Evolutionary conservation across 2,329 filamentous ascomycete genomes (phyloP), one percentile per base, ranked within the genome.

Genomic region (Aureobasidium mangrovei): DNA sequence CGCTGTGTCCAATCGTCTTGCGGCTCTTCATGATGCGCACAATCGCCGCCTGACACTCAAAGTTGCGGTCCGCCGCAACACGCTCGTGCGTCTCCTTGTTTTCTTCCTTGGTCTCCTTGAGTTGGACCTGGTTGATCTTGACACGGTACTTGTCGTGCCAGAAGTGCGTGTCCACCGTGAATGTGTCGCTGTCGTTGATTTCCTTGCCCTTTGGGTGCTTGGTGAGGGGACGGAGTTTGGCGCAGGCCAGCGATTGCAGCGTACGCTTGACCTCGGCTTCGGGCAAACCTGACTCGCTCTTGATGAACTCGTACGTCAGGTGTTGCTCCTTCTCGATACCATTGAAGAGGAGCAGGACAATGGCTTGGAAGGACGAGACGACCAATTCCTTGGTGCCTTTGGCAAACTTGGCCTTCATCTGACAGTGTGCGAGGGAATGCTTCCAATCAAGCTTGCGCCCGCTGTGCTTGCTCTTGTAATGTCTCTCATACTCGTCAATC

Each of bases 111-210:
- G 93, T 97, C 72, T 98, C 93, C 72, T 93, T 94, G 48, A 96
- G 80, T 71, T 98, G 93, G 62, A 98, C 93, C 71, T 96, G 91
- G 72, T 97, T 98, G 75, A 98, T 96, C 75, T 98, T 98, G 72
- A 98, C 84, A 55, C 90, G 83, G 70, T 88, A 86, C 70, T 93
- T 95, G 24, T 84, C 79, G 65, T 96, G 86, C 2, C 74, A 74
- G 70, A 98, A 98, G 12, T 68, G 68, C 42, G 78, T 70, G 72
- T 96, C 96, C 64, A 95, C 84, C 0, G 81, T 82, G 64, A 98
- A 98, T 0, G 84, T 87, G 70, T 98, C 94, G 0, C 81, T 88
- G 0, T 75, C 65, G 56, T 80, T 79, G 60, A 98, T 83, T 0
- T 98, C 91, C 49, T 61, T 62, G 51, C 88, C 85, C 69, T 88